A percentile compares a stretch with the other conserved stretches of the same genome.
phyloP scores from a whole-genome alignment of 148 eudicot species.

The Camellia sinensis region DNA sequence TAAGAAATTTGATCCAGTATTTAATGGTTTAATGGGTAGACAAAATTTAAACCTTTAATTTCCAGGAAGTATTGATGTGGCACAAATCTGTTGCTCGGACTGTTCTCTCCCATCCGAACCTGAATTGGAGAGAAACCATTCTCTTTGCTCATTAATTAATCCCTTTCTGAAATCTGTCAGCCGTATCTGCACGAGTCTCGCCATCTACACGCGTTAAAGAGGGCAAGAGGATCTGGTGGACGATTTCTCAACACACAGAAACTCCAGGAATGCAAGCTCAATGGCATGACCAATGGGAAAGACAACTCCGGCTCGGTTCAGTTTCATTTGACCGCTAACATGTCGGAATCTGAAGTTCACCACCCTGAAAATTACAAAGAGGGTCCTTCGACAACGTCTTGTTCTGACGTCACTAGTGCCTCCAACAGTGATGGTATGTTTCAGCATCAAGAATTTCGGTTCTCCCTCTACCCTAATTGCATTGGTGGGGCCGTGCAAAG shows the following conservation, averaged over 20 bases:
- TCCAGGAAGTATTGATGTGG: background rate
- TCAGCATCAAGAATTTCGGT: conserved; percentile 40
- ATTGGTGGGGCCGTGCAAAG: conserved; percentile 26
- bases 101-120: background rate
- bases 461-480: conserved; percentile 38
- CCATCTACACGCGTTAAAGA: conserved; percentile 62
- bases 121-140: background rate
- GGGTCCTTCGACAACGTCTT: conserved; percentile 33
- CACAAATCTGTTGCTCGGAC: too few species aligned
- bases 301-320: conserved; percentile 22
- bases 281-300: conserved; percentile 19
- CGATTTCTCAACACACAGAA: conserved; percentile 61
- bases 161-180: conserved; percentile 25
- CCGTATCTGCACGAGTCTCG: conserved; percentile 83
- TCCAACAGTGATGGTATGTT: conserved; percentile 30
- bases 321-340: conserved; percentile 18
- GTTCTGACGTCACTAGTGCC: conserved; percentile 41
- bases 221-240: conserved; percentile 76
- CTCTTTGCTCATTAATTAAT: background rate
- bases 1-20: too few species aligned
- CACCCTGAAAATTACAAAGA: conserved; percentile 28
- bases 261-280: conserved; percentile 32
- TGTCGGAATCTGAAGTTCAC: conserved; percentile 26
- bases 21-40: too few species aligned
- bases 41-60: too few species aligned